Evolutionary conservation across 225 moss, liverwort and hornwort species (phyloP), one percentile per base, ranked within the genome.

Genomic region (Lunularia cruciata): DNA sequence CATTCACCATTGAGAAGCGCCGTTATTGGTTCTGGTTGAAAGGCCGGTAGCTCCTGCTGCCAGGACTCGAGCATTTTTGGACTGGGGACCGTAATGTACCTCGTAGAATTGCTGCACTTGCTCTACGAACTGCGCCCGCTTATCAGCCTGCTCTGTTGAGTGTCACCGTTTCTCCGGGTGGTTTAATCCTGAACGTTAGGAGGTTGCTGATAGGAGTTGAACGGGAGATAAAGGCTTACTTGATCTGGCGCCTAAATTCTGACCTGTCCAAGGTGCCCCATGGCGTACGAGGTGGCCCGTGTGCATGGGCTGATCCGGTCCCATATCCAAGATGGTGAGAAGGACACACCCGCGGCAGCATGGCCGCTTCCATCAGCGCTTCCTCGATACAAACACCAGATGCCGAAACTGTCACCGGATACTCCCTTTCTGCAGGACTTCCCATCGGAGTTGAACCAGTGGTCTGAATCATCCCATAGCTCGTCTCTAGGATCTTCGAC

Each of bases 401-500:
- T 42, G 38, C 43, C 76, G 16, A 39, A 38, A 32, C 69, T 56
- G 1, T 69, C 69, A 19, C 69, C 69, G 1, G 69, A 69, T 56
- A 69, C 63, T 0, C 71, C 20, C 15, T 33, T 77, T 27, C 13
- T 65, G 34, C 8, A 42, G 10, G 74, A 77, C 65, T 51, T 78
- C 35, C 58, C 75, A 0, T 31, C 64, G 2, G 77, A 80, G 0
- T 56, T 43, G 20, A 75, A 67, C 9, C 78, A 73, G 55, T 82
- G 85, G 63, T 78, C 72, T 0, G 89, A 85, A 39, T 72, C 76
- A 0, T 72, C 78, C 2, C 69, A 53, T 13, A 71, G 80, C 34
- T 83, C 81, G 0, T 82, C 83, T 39, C 63, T 75, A 2, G 90
- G 83, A 19, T 73, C 75, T 1, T 90, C 87, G 0, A 70, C 94